Evolutionary conservation across 108 stramenopile species (phyloP), one percentile per base, ranked within the genome.

Genomic region (Fistulifera solaris): DNA sequence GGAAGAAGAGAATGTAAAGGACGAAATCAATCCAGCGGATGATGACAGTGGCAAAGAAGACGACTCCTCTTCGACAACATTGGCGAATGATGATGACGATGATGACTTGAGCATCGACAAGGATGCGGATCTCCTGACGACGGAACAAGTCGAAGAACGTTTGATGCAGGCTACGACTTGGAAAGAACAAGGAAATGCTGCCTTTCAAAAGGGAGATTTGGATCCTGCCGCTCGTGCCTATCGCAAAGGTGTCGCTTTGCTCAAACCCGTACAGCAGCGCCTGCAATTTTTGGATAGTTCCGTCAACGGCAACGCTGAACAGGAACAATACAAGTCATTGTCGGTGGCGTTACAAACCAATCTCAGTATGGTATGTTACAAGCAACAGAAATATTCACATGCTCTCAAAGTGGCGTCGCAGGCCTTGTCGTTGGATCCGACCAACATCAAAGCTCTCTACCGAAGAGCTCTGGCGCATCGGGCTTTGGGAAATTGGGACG

Each of bases 391-490:
- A 58, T 67, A 68, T 47, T 63, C 68, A 41, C 46, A 73, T 31
- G 56, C 62, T 22, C 46, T 35, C n/a, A 76, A 82, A 48, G 72
- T 88, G 0, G 82, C 91, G 0, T 60, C 65, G 45, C 83, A 77
- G n/a, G 85, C 77, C 0, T 45, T 95, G 42, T 58, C 67, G 16
- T 63, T 89, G 31, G 87, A 95, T 31, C 15, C 63, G 10, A 56
- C 50, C 40, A 73, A 85, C 58, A 83, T 90, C 61, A 95, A 95
- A 68, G 89, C 89, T 1, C 46, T 88, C 40, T 95, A 86, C 63
- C 62, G 91, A 22, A 56, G 87, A 13, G 87, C 81, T 1, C 54
- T 73, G 39, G 89, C 85, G 8, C 51, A 65, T 45, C 70, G 78
- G 7, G 64, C 71, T 52, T 16, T 91, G 47, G 81, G 79, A 7